phyloP scores from a whole-genome alignment of 1,139 yeast species.

The Blastobotrys buckinghamii region DNA sequence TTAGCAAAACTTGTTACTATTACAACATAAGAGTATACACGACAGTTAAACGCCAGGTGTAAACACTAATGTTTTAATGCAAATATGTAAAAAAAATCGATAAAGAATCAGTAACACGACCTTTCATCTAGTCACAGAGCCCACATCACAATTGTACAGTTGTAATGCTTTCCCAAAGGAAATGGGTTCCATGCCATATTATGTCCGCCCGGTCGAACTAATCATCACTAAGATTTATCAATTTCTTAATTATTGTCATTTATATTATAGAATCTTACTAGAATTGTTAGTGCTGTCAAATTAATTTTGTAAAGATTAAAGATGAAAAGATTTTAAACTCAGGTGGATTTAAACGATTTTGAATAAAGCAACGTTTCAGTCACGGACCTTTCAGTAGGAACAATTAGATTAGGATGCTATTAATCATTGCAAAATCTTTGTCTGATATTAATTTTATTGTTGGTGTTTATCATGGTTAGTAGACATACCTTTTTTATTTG shows the following conservation, averaged over 20 bases:
- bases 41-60: too few relatives aligned
- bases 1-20: too few relatives aligned
- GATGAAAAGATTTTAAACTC: conserved; percentile 18
- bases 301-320: not conserved
- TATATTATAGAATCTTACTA: not conserved
- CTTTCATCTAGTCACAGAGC: conserved; percentile 24
- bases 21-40: too few relatives aligned
- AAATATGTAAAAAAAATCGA: too few relatives aligned
- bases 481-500: not conserved
- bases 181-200: conserved; percentile 10
- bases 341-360: conserved; percentile 26
- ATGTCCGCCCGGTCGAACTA: conserved; percentile 35
- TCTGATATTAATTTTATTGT: conserved; percentile 3
- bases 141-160: conserved; percentile 29
- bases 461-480: too few relatives aligned
- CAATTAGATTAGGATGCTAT: conserved; percentile 25
- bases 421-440: conserved; percentile 23
- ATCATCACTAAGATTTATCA: conserved; percentile 22
- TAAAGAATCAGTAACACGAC: conserved; percentile 17
- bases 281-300: not conserved
- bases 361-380: conserved; percentile 22
- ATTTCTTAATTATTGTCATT: not conserved
- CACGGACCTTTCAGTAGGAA: conserved; percentile 27
- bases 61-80: too few relatives aligned
- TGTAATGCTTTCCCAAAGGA: conserved; percentile 9